phyloP scores from a whole-genome alignment of 1,284 basidiomycete species.

The Vanrija humicola region DNA sequence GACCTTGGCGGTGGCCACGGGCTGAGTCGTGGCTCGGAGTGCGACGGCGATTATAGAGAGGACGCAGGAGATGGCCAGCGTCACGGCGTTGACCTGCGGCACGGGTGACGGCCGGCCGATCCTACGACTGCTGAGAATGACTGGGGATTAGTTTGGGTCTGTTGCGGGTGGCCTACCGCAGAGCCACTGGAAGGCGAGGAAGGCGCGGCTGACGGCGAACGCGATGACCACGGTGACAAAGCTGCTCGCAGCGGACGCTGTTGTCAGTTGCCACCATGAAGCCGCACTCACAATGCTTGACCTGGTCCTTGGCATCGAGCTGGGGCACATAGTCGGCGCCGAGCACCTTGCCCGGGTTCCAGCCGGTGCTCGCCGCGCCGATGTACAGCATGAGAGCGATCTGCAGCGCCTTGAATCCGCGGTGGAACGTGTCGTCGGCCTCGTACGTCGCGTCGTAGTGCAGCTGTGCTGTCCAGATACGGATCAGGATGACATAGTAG shows the following conservation, averaged over 20 bases:
- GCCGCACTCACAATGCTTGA: not conserved
- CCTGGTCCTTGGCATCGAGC: not conserved
- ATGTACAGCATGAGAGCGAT: not conserved
- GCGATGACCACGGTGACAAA: not conserved
- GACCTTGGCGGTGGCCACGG: not conserved
- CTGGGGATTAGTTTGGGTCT: not conserved
- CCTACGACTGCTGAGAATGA: not conserved
- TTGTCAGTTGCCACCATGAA: not conserved
- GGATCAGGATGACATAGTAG: slow-evolving; percentile 14
- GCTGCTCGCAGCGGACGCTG: not conserved
- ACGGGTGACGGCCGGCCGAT: not conserved
- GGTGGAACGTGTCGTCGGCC: slow-evolving; percentile 11
- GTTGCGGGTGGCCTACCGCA: not conserved
- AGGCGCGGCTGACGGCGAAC: not conserved
- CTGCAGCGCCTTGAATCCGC: not conserved
- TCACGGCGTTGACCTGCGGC: not conserved
- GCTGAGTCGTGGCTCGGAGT: not conserved
- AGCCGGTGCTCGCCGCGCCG: not conserved
- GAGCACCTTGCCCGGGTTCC: not conserved
- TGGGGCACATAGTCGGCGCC: not conserved
- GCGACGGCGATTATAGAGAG: not conserved
- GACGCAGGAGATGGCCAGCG: not conserved
- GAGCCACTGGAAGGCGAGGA: not conserved
- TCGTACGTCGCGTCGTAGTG: slow-evolving; percentile 27
- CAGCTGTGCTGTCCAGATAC: slow-evolving; percentile 26